phyloP scores from a whole-genome alignment of 73 alveolate genomes.

The Uronychia binucleata region DNA sequence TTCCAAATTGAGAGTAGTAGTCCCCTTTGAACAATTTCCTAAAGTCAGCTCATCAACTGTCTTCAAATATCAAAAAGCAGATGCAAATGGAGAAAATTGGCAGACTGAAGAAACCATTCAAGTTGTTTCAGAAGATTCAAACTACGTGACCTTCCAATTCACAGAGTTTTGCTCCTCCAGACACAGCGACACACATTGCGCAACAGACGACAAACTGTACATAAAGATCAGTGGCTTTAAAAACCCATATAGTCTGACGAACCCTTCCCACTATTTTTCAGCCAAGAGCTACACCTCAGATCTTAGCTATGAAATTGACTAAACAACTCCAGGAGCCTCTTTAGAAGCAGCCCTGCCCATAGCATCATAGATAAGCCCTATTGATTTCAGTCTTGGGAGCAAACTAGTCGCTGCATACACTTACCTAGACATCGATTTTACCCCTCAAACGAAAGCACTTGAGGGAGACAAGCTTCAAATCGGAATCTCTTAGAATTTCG shows the following conservation, averaged over 20 bases:
- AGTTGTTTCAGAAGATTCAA: neutral
- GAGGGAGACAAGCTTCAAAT: neutral
- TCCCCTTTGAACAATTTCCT: conserved; percentile 13
- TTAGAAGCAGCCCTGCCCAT: neutral
- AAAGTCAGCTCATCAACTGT: conserved; percentile 6
- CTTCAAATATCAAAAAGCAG: conserved; percentile 3
- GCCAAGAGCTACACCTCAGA: conserved; percentile 4
- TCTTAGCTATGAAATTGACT: conserved; percentile 6
- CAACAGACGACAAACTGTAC: neutral
- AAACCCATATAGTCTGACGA: conserved; percentile 12
- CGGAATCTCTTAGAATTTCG: neutral
- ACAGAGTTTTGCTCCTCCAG: conserved; percentile 14
- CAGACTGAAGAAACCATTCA: conserved; percentile 1
- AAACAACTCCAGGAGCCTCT: conserved; percentile 6
- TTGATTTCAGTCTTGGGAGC: neutral
- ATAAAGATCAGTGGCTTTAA: conserved; percentile 15
- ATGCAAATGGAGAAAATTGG: neutral
- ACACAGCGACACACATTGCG: conserved; percentile 11
- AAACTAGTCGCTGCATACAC: neutral
- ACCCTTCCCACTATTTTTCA: neutral
- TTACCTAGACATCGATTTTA: neutral
- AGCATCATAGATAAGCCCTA: neutral
- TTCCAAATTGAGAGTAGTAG: neutral
- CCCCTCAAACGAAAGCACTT: neutral
- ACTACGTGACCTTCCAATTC: conserved; percentile 15